Base-by-base conservation (phyloP, 2,329 filamentous ascomycete genomes). In the Cordyceps tenuipes region DNA sequence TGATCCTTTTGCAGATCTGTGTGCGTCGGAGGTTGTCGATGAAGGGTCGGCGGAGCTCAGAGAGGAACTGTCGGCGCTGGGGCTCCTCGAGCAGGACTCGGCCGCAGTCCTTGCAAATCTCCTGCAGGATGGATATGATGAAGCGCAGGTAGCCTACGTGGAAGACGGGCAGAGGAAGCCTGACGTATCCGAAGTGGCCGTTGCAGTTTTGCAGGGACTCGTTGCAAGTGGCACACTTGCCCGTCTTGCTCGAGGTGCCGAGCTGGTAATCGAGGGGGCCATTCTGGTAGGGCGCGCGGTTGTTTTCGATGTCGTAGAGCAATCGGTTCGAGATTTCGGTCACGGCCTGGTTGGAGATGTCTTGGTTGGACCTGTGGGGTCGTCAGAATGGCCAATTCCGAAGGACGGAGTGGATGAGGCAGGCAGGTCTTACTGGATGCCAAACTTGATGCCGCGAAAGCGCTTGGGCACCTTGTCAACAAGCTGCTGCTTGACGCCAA, bases 131-230 rank as follows among this genome's bases (percentile, higher is more conserved):
- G 49, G 87, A 87, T 70, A 96, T 93, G 64, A 94, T 91, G 71
- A 95, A 91, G 71, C 91, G 94, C 67, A 99, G 83, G 71, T 97
- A 99, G 43, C 94, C 94, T 65, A 97, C 91, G 71, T 99, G 94
- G 70, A 97, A 97, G 48, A 89, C 91, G 4, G 94, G 94, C 56
- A 99, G 79, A 1, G 93, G 90, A 15, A 99, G 83, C 68, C 90
- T 86, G 68, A 99, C 89, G 74, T 97, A 88, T 51, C 94, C 94
- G 69, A 97, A 99, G 73, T 99, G 94, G 13, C 94, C 94, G 66
- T 91, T 94, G 73, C 94, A 99, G 65, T 88, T 85, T 67, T 91
- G 84, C 34, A 97, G 79, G 17, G 85, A 82, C 69, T 92, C 85
- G 52, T 89, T 85, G 71, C 94, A 99, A 15, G 94, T 97, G 48